Evolutionary conservation across 2,329 filamentous ascomycete species (phyloP).

Genomic region (Phaeosphaeria sp.): DNA sequence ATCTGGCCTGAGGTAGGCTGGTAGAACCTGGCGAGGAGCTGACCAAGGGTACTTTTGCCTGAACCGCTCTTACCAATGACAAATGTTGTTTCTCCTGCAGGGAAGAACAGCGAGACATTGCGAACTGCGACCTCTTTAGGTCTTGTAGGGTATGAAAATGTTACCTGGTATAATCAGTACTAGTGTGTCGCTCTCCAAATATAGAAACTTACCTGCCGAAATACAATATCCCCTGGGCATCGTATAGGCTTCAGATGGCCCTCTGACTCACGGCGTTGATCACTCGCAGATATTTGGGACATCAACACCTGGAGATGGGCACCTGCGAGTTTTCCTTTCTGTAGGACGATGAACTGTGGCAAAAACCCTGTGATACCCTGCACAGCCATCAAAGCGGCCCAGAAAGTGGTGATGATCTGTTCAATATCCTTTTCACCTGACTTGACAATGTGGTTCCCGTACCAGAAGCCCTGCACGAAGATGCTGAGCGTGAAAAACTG

Average conservation of each 20-base stretch:
- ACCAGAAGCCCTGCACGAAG: conserved; percentile 92
- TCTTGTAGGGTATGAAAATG: conserved; percentile 80
- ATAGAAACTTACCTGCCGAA: conserved; percentile 66
- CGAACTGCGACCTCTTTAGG: conserved; percentile 65
- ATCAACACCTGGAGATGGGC: conserved; percentile 62
- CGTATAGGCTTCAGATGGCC: conserved; percentile 29
- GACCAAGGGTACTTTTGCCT: conserved; percentile 88
- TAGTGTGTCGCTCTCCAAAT: background rate
- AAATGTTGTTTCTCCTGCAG: conserved; percentile 75
- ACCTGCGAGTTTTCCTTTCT: conserved; percentile 80
- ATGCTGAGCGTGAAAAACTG: conserved; percentile 77
- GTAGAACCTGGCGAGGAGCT: conserved; percentile 81
- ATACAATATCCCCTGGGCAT: conserved; percentile 72
- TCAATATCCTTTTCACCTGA: conserved; percentile 65
- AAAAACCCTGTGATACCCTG: conserved; percentile 76
- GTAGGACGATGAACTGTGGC: conserved; percentile 77
- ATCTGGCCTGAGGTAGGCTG: conserved; percentile 69
- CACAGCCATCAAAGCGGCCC: conserved; percentile 77
- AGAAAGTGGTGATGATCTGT: conserved; percentile 82
- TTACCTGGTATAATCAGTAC: conserved; percentile 61
- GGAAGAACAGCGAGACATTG: conserved; percentile 71
- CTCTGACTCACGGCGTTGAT: conserved; percentile 17
- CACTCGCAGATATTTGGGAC: conserved; percentile 40
- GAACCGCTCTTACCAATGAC: conserved; percentile 87
- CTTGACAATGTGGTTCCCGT: conserved; percentile 74